These are phyloP conservation scores for Diplotaxis tenuifolia DNA, from an alignment of 345 rosid genomes.

Conservation along the genomic window DNA sequence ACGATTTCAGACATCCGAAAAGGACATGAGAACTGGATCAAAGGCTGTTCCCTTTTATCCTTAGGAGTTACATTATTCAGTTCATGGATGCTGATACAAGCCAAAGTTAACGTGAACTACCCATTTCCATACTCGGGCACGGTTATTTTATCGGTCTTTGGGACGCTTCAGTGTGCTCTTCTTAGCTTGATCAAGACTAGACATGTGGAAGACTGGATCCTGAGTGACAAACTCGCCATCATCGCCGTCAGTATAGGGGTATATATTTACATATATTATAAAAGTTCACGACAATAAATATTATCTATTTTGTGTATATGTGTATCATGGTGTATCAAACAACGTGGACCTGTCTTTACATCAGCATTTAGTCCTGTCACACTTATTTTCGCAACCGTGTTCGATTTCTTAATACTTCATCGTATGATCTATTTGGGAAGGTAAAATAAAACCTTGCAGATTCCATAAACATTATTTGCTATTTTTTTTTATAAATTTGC, in stretches of 20 bases:
- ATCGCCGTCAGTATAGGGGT: conserved; percentile 42
- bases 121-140: conserved; percentile 66
- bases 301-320: neutral
- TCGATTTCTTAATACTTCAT: neutral
- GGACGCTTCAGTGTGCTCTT: conserved; percentile 53
- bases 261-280: neutral
- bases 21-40: conserved; percentile 37
- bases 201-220: conserved; percentile 43
- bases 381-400: neutral
- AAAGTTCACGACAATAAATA: neutral
- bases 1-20: neutral
- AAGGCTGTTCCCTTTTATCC: conserved; percentile 44
- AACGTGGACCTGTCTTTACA: neutral
- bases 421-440: neutral
- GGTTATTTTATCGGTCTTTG: conserved; percentile 50
- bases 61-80: conserved; percentile 39
- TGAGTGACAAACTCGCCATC: conserved; percentile 46
- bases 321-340: neutral
- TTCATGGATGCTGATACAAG: conserved; percentile 59
- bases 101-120: conserved; percentile 45
- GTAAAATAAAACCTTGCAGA: neutral
- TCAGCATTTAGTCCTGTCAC: neutral
- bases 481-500: neutral
- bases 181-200: conserved; percentile 39
- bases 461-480: neutral